phyloP scores from a whole-genome alignment of 495 filamentous ascomycete genomes.

The Tuber borchii region DNA sequence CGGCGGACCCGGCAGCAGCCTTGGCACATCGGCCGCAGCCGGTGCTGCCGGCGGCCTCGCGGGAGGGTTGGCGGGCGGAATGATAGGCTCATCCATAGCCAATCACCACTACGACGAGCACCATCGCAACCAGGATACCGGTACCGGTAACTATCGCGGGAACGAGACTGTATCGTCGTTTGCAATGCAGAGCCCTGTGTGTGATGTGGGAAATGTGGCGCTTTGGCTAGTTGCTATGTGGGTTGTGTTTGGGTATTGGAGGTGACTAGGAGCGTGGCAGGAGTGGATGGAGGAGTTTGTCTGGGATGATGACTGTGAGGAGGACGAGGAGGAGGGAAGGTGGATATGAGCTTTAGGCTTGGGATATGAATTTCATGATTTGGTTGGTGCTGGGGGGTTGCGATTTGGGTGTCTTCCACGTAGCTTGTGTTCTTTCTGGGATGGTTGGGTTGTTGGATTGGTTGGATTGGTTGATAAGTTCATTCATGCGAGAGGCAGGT shows the following conservation, averaged over 20 bases:
- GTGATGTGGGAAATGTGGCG: neutral
- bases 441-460: neutral
- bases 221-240: neutral
- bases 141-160: neutral
- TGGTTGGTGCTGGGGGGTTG: neutral
- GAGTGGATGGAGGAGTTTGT: conserved; percentile 2
- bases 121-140: neutral
- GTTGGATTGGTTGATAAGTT: neutral
- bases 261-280: neutral
- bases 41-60: neutral
- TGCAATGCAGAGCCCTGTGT: neutral
- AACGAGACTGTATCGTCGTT: neutral
- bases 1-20: neutral
- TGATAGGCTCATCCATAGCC: neutral
- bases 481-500: neutral
- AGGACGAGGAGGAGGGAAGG: neutral
- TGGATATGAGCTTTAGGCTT: neutral
- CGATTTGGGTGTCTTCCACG: neutral
- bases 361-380: neutral
- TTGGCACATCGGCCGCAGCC: neutral
- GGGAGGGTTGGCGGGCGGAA: neutral
- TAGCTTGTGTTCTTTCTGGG: neutral
- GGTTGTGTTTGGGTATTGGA: neutral
- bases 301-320: neutral
- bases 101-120: neutral